Evolutionary conservation across 768 basidiomycete species (phyloP).

Genomic region (Glaciozyma antarctica): DNA sequence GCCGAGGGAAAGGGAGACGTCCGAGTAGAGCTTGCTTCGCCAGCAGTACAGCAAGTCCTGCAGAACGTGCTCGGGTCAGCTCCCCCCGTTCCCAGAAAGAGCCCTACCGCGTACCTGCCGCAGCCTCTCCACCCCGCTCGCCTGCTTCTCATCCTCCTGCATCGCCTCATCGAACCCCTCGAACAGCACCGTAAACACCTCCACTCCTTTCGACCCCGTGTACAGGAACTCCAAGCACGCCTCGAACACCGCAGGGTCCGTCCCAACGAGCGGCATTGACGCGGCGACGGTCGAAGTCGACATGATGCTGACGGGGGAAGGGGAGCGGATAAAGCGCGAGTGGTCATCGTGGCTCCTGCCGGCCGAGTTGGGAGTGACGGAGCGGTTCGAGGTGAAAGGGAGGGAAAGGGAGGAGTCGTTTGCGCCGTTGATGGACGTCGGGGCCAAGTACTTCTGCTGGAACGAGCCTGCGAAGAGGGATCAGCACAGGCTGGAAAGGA

Average conservation of each 20-base stretch:
- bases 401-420: conserved; percentile 12
- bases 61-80: background rate
- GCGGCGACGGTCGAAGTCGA: background rate
- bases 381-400: conserved; percentile 9
- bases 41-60: conserved; percentile 90
- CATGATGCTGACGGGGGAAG: conserved; percentile 3
- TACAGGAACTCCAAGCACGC: conserved; percentile 92
- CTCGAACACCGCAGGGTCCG: conserved; percentile 67
- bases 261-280: conserved; percentile 30
- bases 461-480: conserved; percentile 11
- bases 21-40: conserved; percentile 86
- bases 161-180: conserved; percentile 47
- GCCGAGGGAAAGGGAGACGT: conserved; percentile 63
- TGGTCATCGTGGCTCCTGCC: background rate
- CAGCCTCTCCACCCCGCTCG: conserved; percentile 66
- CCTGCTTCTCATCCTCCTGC: conserved; percentile 43
- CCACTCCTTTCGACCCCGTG: conserved; percentile 71
- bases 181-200: conserved; percentile 78
- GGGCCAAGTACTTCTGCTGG: conserved; percentile 24
- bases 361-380: background rate
- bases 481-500: background rate
- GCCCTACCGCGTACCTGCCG: conserved; percentile 47
- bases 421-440: conserved; percentile 3
- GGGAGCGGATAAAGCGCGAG: background rate
- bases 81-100: background rate